Evolutionary conservation across 2,329 filamentous ascomycete species (phyloP), one percentile per base, ranked within the genome.

Genomic region (Colletotrichum sp.): DNA sequence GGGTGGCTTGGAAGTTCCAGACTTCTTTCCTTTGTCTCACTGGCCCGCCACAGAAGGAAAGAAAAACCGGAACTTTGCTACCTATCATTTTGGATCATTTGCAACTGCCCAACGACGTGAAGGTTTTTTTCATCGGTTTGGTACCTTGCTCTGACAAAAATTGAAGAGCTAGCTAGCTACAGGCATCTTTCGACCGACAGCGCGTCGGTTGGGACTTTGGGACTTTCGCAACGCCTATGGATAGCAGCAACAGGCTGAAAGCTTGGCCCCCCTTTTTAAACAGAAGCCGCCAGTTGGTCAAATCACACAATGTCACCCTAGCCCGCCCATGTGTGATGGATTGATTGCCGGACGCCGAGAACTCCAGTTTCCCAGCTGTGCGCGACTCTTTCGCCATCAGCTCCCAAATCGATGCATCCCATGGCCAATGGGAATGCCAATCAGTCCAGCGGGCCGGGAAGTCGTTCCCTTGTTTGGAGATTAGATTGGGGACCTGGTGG

Each of bases 291-390:
- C 16, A 32, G 30, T 32, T 29, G 13, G 22, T 29, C 27, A 55
- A 32, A 55, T 67, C 39, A 34, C 65, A 55, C 27, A 30, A 55
- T 55, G 65, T 67, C 64, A 52, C 44, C 65, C 63, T 52, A 52
- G 16, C 39, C 64, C 64, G 64, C 64, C 19, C 64, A 29, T 19
- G 39, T 65, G 63, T 69, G 63, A 72, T 72, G 73, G 69, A 69
- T 73, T 73, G 64, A 65, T 69, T 64, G 69, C 73, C 57, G 73
- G 30, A 39, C 57, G 34, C 73, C 70, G 59, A 44, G 73, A 25
- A 32, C 44, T 29, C 73, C 70, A 49, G 57, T 61, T 57, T 36
- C 15, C 25, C 29, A 69, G 34, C 25, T 61, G 29, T 12, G 52
- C 44, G 44, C 44, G 44, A 52, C 44, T 52, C 44, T 52, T 52